Evolutionary conservation across 1,284 basidiomycete species (phyloP), one percentile per base, ranked within the genome.

Genomic region (Ustilago nuda): DNA sequence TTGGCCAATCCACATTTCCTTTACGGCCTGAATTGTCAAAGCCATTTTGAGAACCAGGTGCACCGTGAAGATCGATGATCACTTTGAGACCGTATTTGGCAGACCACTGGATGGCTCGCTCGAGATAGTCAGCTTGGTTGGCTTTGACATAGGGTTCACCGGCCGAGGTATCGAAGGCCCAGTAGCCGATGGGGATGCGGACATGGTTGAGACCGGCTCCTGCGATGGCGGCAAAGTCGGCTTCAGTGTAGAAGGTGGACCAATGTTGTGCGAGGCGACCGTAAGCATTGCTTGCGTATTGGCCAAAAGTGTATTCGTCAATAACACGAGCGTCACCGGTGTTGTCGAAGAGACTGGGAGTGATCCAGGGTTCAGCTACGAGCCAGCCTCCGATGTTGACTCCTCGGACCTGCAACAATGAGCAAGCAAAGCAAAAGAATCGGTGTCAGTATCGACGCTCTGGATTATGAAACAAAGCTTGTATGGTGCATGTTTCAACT

Each of bases 101-200:
- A 1, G 93, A 93, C 95, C 95, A 98, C 4, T 86, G 87, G 54
- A 95, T 89, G 0, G 93, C 94, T 53, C 84, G 79, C 70, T 87
- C 86, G 35, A 89, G 87, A 80, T 88, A 88, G 59, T 81, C 78
- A 51, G 73, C 72, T 87, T 92, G 93, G 84, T 93, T 92, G 17
- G 93, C 92, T 87, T 91, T 90, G 73, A 94, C 90, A 87, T 91
- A 97, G 0, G 94, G 94, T 82, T 96, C 94, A 11, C 92, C 93
- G 5, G 87, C 88, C 19, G 89, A 89, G 33, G 92, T 90, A 63
- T 95, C 92, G 78, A 93, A 94, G 1, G 94, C 94, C 95, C 95
- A 97, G 86, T 92, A 94, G 39, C 93, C 93, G 74, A 97, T 93
- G 4, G 94, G 94, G 48, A 98, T 87, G 36, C 94, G 91, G 69